A percentile compares a stretch with the other conserved stretches of the same genome.
Conservation (phyloP, 441 rosid species). For the Cnidoscolus chayamansa region DNA sequence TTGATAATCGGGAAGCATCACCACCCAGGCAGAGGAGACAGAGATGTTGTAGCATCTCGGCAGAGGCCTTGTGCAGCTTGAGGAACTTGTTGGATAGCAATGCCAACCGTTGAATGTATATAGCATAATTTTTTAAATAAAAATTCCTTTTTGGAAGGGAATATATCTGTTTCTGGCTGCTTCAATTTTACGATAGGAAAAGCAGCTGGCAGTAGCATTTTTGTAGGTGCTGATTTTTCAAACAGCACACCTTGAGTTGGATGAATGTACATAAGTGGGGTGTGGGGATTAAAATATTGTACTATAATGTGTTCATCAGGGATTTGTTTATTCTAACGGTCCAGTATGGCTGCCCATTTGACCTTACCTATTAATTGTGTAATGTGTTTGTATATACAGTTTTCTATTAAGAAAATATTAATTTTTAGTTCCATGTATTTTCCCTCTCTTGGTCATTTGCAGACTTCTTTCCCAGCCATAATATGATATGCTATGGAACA, state of each 20-base stretch:
- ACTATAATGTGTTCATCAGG: constrained; percentile 4
- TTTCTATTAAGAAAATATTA: not conserved
- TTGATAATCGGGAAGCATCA: constrained; percentile 37
- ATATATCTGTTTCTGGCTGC: constrained; percentile 36
- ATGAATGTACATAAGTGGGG: constrained; percentile 29
- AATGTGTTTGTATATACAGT: not conserved
- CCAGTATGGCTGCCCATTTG: not conserved
- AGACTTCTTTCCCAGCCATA: no score
- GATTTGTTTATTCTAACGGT: constrained; percentile 13
- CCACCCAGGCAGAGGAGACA: constrained; percentile 40
- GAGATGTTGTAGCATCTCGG: constrained; percentile 60
- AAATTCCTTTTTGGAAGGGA: not conserved
- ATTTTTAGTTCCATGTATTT: not conserved
- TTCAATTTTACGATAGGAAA: constrained; percentile 31
- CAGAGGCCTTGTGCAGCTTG: constrained; percentile 70
- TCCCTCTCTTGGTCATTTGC: not conserved
- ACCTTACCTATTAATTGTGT: not conserved
- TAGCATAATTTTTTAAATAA: constrained; percentile 4
- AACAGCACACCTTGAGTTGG: constrained; percentile 8
- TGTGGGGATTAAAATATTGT: constrained; percentile 6
- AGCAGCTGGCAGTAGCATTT: constrained; percentile 32
- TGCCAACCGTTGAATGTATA: constrained; percentile 30
- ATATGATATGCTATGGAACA: no score
- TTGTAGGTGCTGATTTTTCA: constrained; percentile 34
- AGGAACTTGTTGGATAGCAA: constrained; percentile 52